Conservation (phyloP, 2,329 filamentous ascomycete species). For the Berkeleyomyces basicola region DNA sequence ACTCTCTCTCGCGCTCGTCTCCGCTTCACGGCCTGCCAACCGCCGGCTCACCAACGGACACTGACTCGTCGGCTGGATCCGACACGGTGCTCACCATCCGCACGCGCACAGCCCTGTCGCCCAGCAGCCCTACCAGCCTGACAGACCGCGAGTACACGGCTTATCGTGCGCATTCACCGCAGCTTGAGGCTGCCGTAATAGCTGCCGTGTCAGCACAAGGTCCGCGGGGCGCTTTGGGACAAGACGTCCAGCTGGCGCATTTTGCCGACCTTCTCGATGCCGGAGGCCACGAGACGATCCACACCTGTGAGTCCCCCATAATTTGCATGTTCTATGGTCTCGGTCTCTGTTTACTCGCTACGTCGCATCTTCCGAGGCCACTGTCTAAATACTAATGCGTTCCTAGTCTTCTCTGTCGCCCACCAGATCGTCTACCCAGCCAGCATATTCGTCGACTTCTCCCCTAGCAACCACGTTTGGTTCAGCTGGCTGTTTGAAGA, state of each 20-base stretch:
- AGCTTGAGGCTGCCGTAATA: constrained; percentile 7
- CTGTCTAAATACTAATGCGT: too few species aligned
- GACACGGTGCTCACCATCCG: neutral
- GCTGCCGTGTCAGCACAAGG: neutral
- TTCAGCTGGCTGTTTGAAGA: constrained; percentile 12
- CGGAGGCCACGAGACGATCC: constrained; percentile 8
- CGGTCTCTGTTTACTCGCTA: neutral
- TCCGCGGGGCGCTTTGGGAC: neutral
- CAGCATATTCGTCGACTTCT: constrained; percentile 12
- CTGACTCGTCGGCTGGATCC: neutral
- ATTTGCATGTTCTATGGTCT: neutral
- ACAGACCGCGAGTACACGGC: constrained; percentile 3
- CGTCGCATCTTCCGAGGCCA: neutral
- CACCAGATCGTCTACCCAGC: constrained; percentile 13
- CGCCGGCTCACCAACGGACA: neutral
- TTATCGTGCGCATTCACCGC: constrained; percentile 7
- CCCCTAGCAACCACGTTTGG: constrained; percentile 10
- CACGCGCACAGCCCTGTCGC: constrained; percentile 7
- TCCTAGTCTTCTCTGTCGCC: constrained; percentile 11
- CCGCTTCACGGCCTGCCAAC: neutral
- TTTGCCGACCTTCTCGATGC: constrained; percentile 4
- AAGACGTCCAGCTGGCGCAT: constrained; percentile 2
- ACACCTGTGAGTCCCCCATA: constrained; percentile 3
- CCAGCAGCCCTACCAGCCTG: neutral
- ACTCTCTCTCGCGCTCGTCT: neutral